phyloP scores from a whole-genome alignment of 2,329 filamentous ascomycete genomes.

The Canariomyces notabilis region DNA sequence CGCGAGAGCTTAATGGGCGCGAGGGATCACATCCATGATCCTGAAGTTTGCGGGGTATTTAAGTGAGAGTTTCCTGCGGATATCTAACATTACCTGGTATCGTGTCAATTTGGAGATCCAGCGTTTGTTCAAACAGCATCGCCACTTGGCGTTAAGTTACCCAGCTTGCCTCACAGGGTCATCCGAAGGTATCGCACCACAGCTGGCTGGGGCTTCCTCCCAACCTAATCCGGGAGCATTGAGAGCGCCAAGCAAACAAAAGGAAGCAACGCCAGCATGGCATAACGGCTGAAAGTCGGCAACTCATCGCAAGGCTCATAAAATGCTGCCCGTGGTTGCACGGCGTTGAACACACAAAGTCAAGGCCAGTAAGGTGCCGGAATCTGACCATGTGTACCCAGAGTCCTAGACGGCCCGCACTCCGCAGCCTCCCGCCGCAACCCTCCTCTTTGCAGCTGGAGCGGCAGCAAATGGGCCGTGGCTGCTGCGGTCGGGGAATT shows the following conservation, averaged over 20 bases:
- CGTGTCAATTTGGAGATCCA: too few species aligned
- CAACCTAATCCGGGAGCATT: too few species aligned
- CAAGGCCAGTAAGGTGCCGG: constrained; percentile 19
- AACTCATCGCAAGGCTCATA: background rate
- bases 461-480: constrained; percentile 15
- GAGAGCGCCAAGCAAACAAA: too few species aligned
- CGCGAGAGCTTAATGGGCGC: constrained; percentile 10
- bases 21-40: background rate
- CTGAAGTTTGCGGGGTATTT: too few species aligned
- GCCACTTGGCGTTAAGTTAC: too few species aligned
- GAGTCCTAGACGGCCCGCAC: background rate
- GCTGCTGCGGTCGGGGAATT: constrained; percentile 19
- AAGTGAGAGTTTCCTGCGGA: too few species aligned
- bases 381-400: constrained; percentile 16
- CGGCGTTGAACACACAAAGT: too few species aligned
- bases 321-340: constrained; percentile 4
- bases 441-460: constrained; percentile 9
- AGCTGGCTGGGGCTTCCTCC: too few species aligned
- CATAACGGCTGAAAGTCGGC: background rate
- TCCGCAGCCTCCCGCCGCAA: background rate
- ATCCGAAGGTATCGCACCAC: too few species aligned
- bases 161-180: too few species aligned
- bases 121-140: too few species aligned
- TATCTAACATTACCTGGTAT: too few species aligned
- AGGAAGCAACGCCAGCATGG: background rate